Base-by-base conservation (phyloP, 176 grass and related monocot genomes). In the Eremochloa ophiuroides region DNA sequence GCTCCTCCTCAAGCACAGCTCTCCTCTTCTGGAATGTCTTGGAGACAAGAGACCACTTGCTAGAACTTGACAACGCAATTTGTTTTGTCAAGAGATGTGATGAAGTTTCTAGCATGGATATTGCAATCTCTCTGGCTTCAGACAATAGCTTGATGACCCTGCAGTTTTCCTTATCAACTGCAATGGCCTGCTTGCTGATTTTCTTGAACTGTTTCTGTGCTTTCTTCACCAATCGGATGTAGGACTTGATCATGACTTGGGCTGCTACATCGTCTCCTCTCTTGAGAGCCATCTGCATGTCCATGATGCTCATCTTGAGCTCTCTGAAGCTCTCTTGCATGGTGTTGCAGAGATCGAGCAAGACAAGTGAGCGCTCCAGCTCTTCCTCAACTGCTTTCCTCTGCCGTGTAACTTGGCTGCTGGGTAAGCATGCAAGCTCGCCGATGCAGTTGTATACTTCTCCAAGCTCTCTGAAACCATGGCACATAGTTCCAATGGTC, bases 301-400 rank as follows among this genome's bases (percentile, higher is more conserved):
- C 62, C 28, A 80, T 63, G 46, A 86, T 33, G n/a, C 14, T 82
- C n/a, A n/a, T 58, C 67, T 89, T 89, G 83, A 86, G 67, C 22
- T 72, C 56, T 3, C n/a, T 22, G 22, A 88, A 83, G 63, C 66
- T 72, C 44, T 80, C 79, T 51, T 82, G 71, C 62, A 80, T 23
- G 11, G 63, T 5, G 11, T 62, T 31, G 63, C 83, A 92, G 22
- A 77, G 51, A 29, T 92, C 86, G 37, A 92, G 69, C 62, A 88
- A 70, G 33, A 62, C 3, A 10, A 88, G 80, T n/a, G 86, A 86
- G 42, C 0, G 9, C 47, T 88, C 90, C 4, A 88, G 75, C 64
- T 88, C 86, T 46, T 80, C 40, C 69, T 95, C 87, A 12, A 94
- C 50, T 10, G 50, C 68, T 56, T 80, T 91, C 51, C 75, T 82